Evolutionary conservation across 805 yeast genomes (phyloP), one percentile per base, ranked within the genome.

Genomic region (Lipomyces chichibuensis): DNA sequence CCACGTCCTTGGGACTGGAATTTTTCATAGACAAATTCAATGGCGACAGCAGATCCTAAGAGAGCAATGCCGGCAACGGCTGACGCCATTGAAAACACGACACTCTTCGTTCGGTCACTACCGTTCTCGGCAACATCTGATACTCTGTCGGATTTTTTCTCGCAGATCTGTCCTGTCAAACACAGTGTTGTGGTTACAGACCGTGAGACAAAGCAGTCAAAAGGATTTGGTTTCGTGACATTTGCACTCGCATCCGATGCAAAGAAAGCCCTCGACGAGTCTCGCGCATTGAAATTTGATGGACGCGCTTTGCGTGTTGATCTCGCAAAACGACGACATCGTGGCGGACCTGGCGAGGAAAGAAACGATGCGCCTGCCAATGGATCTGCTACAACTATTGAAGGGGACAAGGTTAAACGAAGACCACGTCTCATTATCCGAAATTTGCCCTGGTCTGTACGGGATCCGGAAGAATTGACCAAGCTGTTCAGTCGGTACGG

Each of bases 141-240:
- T 67, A 87, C 91, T 73, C 82, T 95, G 54, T 84, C 94, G 0
- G 91, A 90, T 72, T 92, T 84, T 78, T 95, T 95, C 76, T 89
- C 98, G 1, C 92, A 92, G 71, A 89, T 92, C 80, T 94, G 91
- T 3, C 99, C 99, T 6, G 96, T 94, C 13, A 92, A 89, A 78
- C 99, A 95, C 78, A 97, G 98, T 1, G 93, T 92, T 57, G 85
- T 95, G 54, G 98, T 95, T 20, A 89, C 83, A 52, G 97, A 93
- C 75, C 81, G 82, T 11, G 86, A 88, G 46, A 85, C 90, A 63
- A 78, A 79, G 5, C 83, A 88, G 57, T 91, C 97, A 2, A 85
- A 93, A 77, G 98, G 99, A 1, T 95, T 93, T 79, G 99, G 99
- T 2, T 95, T 95, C 78, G 99, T 92, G 17, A 88, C 96, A 49